Percentiles rank a stretch among this genome's conserved stretches.
Conservation (phyloP, 768 basidiomycete species). For the Boletus tomentosulus region DNA sequence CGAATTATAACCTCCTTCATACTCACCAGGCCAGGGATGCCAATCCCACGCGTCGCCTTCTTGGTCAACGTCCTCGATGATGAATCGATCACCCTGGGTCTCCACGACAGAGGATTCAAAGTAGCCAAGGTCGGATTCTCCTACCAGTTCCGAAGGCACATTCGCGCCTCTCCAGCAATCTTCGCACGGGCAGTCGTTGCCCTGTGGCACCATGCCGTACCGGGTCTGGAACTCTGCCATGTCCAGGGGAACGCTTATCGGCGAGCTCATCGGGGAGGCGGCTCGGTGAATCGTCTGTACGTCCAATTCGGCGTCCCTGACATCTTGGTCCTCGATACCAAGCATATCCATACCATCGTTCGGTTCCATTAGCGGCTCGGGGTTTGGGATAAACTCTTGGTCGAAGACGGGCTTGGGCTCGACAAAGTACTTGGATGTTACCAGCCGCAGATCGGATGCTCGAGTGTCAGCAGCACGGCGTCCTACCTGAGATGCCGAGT, state of each 20-base stretch:
- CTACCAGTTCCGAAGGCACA: neutral
- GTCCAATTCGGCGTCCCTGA: neutral
- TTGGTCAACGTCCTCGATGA: neutral
- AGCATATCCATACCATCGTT: neutral
- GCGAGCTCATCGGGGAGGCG: slow-evolving; percentile 4
- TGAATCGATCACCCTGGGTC: neutral
- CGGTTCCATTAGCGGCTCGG: neutral
- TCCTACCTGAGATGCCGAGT: slow-evolving; percentile 52
- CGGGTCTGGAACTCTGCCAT: slow-evolving; percentile 4
- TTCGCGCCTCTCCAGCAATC: neutral
- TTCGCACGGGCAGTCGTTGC: slow-evolving; percentile 9
- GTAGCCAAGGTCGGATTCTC: neutral
- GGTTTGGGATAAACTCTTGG: neutral
- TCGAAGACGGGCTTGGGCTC: neutral
- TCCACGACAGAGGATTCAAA: slow-evolving; percentile 1
- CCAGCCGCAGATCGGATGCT: slow-evolving; percentile 2
- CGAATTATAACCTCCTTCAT: neutral
- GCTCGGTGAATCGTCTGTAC: neutral
- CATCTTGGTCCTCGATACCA: neutral
- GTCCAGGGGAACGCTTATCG: slow-evolving; percentile 2
- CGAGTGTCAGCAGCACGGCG: slow-evolving; percentile 8
- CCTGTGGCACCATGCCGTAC: slow-evolving; percentile 11
- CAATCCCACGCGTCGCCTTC: slow-evolving; percentile 1
- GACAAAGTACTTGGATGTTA: slow-evolving; percentile 14
- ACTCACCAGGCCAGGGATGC: neutral